Base-by-base conservation (phyloP, 1,284 basidiomycete genomes). In the Cutaneotrichosporon curvatum region DNA sequence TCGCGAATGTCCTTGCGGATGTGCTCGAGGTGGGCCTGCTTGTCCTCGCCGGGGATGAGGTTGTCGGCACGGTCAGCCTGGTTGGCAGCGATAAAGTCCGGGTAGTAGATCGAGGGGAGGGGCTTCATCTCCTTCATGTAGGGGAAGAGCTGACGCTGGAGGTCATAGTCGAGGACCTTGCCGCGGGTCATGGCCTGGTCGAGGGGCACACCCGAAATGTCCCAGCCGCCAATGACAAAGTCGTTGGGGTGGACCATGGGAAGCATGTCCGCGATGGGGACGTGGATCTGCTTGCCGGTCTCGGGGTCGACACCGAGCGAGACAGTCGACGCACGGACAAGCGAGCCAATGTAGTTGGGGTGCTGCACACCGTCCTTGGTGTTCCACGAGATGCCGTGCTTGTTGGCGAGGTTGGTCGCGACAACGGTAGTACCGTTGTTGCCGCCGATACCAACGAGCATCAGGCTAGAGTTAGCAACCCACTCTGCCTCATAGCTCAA, bases 211-310 rank as follows among this genome's bases (percentile, higher is more conserved):
- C 82, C 80, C 40, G 89, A 95, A 65, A 98, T 97, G 68, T 98
- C 94, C 95, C 94, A 98, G 28, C 94, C 95, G 49, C 91, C 88
- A 59, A 97, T 80, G 56, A 97, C 90, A 65, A 98, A 83, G 74
- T 98, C 95, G 72, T 96, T 94, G 57, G 94, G 94, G 76, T 97
- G 92, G 47, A 96, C 91, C 88, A 95, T 96, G 50, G 94, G 94
- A 40, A 97, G 79, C 58, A 97, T 82, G 65, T 95, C 91, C 36
- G 83, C 87, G 70, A 97, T 78, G 37, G 94, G 94, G 55, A 96
- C 84, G 68, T 92, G 80, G 57, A 97, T 82, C 65, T 97, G 92
- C 76, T 91, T 90, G 65, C 86, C 87, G 2, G 84, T 85, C 47
- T 73, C 68, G 42, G 84, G 80, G 64, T 98, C 90, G 45, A 79